Evolutionary conservation across 495 filamentous ascomycete species (phyloP), one percentile per base, ranked within the genome.

Genomic region (Aspergillus nidulans): DNA sequence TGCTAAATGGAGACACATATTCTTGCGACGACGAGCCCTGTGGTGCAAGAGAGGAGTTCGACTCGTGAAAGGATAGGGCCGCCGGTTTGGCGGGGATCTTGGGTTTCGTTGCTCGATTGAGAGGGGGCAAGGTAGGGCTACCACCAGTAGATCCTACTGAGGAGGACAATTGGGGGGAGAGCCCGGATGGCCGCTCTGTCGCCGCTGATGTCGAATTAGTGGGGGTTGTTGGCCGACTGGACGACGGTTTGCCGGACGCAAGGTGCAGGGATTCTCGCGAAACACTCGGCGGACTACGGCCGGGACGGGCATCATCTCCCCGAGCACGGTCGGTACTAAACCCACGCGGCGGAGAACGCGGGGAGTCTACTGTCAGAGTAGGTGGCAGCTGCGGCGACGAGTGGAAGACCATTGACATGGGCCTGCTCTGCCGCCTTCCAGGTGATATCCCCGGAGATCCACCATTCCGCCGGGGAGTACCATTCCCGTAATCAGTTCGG

Each of bases 1-100:
- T 96, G 67, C 77, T 92, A 63, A 98, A 97, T 0, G 94, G 92
- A 6, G 94, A 97, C 0, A 87, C 73, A 30, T 73, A 72, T n/a
- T 81, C 79, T 10, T 78, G 79, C 4, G 71, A 63, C 18, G 69
- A 63, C n/a, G n/a, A n/a, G n/a, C 57, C 45, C 19, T 49, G 58
- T n/a, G 77, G 77, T 24, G 74, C 67, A 24, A 49, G 47, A 24
- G 78, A 62, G 0, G 63, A 59, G 9, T 42, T 53, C 6, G 51
- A 45, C 49, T 73, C 69, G 4, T 59, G 60, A 13, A 72, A 65
- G 10, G 71, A 62, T 41, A 76, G 55, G 23, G 62, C 62, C 0
- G 68, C 60, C 0, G 77, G 78, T 60, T 78, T 79, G 0, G 71
- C 70, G 39, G 77, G 72, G 61, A 92, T 79, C 69, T 83, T 86